Percentiles rank a stretch among this genome's conserved stretches.
Conservation (phyloP, 2,329 filamentous ascomycete species). For the Rutstroemia sydowiana region DNA sequence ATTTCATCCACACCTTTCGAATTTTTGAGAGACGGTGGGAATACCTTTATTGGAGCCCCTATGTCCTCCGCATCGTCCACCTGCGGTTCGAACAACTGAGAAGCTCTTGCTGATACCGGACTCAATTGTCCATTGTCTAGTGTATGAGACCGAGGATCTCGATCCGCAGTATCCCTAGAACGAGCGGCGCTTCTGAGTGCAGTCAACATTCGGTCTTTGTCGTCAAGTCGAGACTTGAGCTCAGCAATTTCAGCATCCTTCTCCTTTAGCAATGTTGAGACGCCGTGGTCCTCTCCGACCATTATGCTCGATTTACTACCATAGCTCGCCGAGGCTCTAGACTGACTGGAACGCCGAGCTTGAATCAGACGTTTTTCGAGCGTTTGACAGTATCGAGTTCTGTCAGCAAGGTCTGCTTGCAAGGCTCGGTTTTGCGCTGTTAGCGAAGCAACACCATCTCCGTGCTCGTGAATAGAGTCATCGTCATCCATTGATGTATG, state of each 20-base stretch:
- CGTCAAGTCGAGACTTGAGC: slow-evolving; percentile 79
- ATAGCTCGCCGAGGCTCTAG: slow-evolving; percentile 72
- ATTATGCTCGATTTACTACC: slow-evolving; percentile 54
- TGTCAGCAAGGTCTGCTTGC: slow-evolving; percentile 91
- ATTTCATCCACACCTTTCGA: slow-evolving; percentile 78
- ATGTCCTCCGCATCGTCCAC: slow-evolving; percentile 10
- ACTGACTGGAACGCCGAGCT: slow-evolving; percentile 82
- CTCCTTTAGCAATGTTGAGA: slow-evolving; percentile 67
- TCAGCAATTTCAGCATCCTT: slow-evolving; percentile 92
- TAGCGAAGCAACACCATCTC: slow-evolving; percentile 76
- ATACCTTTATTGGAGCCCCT: slow-evolving; percentile 13
- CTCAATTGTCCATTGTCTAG: slow-evolving; percentile 24
- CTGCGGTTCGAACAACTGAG: slow-evolving; percentile 19
- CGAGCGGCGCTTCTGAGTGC: slow-evolving; percentile 80
- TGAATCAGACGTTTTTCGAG: slow-evolving; percentile 88
- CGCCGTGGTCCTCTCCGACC: slow-evolving; percentile 72
- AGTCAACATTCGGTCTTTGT: slow-evolving; percentile 89
- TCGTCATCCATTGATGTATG: slow-evolving; percentile 45
- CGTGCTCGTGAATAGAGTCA: slow-evolving; percentile 71
- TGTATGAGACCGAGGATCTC: slow-evolving; percentile 25
- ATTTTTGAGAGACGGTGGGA: slow-evolving; percentile 18
- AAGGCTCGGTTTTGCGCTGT: slow-evolving; percentile 83
- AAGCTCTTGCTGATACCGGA: slow-evolving; percentile 26
- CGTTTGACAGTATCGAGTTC: slow-evolving; percentile 92
- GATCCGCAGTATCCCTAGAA: slow-evolving; percentile 75